These are phyloP conservation scores for Plenodomus biglobosus DNA, from an alignment of 2,329 filamentous ascomycete species.

Conservation along the genomic window DNA sequence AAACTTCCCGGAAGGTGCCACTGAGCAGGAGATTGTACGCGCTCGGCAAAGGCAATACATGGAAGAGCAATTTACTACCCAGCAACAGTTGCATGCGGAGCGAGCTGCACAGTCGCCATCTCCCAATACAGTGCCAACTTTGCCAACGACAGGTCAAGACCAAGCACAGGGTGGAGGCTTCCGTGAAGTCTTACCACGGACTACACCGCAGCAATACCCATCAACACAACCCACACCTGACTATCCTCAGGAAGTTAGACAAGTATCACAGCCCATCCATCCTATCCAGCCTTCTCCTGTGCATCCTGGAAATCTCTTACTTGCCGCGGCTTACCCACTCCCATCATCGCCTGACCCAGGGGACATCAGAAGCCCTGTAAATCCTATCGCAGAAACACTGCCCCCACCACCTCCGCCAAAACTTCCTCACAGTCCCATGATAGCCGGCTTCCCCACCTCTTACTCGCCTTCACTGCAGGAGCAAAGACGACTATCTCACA, in stretches of 20 bases:
- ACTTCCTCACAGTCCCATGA: constrained; percentile 27
- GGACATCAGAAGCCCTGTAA: constrained; percentile 22
- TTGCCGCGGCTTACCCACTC: constrained; percentile 31
- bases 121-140: constrained; percentile 29
- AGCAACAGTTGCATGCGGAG: constrained; percentile 37
- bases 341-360: constrained; percentile 28
- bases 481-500: constrained; percentile 11
- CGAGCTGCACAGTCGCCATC: constrained; percentile 37
- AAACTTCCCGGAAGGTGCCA: constrained; percentile 38
- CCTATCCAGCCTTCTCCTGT: constrained; percentile 27
- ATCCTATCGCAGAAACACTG: constrained; percentile 20
- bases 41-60: constrained; percentile 42
- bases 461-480: constrained; percentile 10
- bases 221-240: constrained; percentile 15
- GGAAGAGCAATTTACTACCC: constrained; percentile 36
- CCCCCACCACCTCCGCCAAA: constrained; percentile 28
- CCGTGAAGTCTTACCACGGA: constrained; percentile 38
- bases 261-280: constrained; percentile 14
- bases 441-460: constrained; percentile 7
- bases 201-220: constrained; percentile 31
- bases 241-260: constrained; percentile 9
- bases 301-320: constrained; percentile 18
- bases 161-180: constrained; percentile 32
- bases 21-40: constrained; percentile 42
- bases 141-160: constrained; percentile 10